phyloP scores from a whole-genome alignment of 2,329 filamentous ascomycete genomes.

The Cladosporium sp. region DNA sequence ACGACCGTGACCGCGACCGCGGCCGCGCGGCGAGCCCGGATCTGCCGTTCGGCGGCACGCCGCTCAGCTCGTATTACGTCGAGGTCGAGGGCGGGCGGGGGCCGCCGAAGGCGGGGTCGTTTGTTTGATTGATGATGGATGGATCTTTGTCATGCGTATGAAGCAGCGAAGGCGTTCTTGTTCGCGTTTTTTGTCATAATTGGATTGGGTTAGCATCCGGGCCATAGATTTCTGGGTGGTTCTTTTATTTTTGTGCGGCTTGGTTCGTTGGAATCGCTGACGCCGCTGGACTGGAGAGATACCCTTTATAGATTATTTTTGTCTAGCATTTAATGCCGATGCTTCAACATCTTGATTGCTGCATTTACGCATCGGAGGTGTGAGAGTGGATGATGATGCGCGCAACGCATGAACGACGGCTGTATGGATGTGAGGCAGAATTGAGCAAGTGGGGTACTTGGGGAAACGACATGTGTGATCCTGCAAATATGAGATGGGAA shows the following conservation, averaged over 20 bases:
- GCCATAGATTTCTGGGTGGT: not conserved
- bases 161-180: not conserved
- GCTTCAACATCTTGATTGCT: too few species aligned
- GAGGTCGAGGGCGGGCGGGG: slow-evolving; percentile 4
- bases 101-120: slow-evolving; percentile 5
- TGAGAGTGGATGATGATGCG: too few species aligned
- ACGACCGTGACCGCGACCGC: not conserved
- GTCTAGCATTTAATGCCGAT: not conserved
- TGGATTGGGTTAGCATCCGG: not conserved
- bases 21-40: slow-evolving; percentile 4
- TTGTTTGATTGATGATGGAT: not conserved
- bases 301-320: slow-evolving; percentile 8
- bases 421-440: too few species aligned
- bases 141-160: not conserved
- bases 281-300: not conserved
- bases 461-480: too few species aligned
- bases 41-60: slow-evolving; percentile 4
- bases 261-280: not conserved
- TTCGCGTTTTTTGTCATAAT: not conserved
- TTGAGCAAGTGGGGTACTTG: too few species aligned
- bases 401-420: too few species aligned
- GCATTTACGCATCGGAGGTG: too few species aligned
- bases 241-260: not conserved
- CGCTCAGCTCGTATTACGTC: slow-evolving; percentile 5
- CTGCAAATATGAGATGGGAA: too few species aligned